Evolutionary conservation across 805 yeast species (phyloP).

Genomic region (Metschnikowia baotianmanensis): DNA sequence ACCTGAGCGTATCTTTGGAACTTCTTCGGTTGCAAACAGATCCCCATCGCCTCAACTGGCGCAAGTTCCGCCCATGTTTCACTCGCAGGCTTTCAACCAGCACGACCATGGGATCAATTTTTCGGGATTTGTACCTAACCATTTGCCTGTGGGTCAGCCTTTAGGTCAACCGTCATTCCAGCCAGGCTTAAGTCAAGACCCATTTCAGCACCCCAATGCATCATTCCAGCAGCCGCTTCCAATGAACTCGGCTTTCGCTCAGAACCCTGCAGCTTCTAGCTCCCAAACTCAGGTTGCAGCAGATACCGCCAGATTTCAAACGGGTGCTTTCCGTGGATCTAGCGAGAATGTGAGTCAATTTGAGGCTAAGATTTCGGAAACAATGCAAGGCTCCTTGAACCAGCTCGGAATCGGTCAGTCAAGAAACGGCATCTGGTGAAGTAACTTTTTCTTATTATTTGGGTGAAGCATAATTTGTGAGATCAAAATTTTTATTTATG

Average conservation of each 20-base stretch:
- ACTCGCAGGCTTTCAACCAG: slow-evolving; percentile 6
- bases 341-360: slow-evolving; percentile 6
- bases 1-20: slow-evolving; percentile 8
- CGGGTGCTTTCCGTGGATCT: slow-evolving; percentile 3
- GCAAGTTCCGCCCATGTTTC: slow-evolving; percentile 5
- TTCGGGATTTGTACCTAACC: slow-evolving; percentile 4
- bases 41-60: slow-evolving; percentile 11
- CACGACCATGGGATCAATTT: slow-evolving; percentile 2
- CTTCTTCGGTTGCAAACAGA: slow-evolving; percentile 1
- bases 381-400: slow-evolving; percentile 12
- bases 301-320: slow-evolving; percentile 5
- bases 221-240: slow-evolving; percentile 3
- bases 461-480: not conserved
- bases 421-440: slow-evolving; percentile 12
- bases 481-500: not conserved
- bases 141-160: slow-evolving; percentile 5
- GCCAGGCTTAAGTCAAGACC: slow-evolving; percentile 4
- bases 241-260: slow-evolving; percentile 2
- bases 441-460: not conserved
- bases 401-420: slow-evolving; percentile 13
- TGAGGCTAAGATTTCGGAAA: slow-evolving; percentile 9
- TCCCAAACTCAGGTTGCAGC: not conserved
- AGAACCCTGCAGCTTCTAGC: not conserved
- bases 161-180: slow-evolving; percentile 5
- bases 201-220: slow-evolving; percentile 3